Percentiles rank a stretch among this genome's conserved stretches.
Conservation (phyloP, 805 yeast species). For the Candida alai region DNA sequence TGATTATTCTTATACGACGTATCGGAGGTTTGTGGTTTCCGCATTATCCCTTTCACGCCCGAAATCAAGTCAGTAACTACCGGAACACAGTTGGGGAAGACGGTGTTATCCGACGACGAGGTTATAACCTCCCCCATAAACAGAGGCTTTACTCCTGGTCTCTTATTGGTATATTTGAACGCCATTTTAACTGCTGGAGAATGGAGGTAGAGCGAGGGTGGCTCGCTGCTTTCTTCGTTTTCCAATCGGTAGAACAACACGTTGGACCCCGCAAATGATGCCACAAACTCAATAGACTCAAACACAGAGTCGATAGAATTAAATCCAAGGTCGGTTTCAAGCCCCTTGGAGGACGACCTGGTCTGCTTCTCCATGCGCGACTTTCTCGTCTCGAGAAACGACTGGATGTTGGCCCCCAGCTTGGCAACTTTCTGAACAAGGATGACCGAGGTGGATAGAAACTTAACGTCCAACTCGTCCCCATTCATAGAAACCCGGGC, state of each 20-base stretch:
- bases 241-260: slow-evolving; percentile 45
- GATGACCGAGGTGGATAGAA: slow-evolving; percentile 52
- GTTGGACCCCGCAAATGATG: slow-evolving; percentile 68
- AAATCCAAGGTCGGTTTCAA: slow-evolving; percentile 5
- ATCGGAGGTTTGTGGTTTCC: slow-evolving; percentile 12
- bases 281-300: slow-evolving; percentile 45
- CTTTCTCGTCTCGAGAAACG: slow-evolving; percentile 21
- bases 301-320: slow-evolving; percentile 15
- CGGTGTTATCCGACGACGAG: slow-evolving; percentile 65
- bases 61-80: slow-evolving; percentile 57
- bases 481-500: slow-evolving; percentile 56
- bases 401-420: slow-evolving; percentile 45
- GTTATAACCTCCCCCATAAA: slow-evolving; percentile 53
- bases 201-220: slow-evolving; percentile 56
- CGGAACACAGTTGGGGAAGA: slow-evolving; percentile 77
- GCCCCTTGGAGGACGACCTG: slow-evolving; percentile 10
- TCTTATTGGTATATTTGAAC: slow-evolving; percentile 44
- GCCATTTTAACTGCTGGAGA: slow-evolving; percentile 72
- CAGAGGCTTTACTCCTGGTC: slow-evolving; percentile 37
- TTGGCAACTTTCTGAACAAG: slow-evolving; percentile 50
- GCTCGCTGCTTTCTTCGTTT: slow-evolving; percentile 29
- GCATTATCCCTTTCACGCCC: slow-evolving; percentile 48
- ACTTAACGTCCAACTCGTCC: slow-evolving; percentile 63
- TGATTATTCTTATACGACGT: background rate
- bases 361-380: slow-evolving; percentile 3